Evolutionary conservation across 2,329 filamentous ascomycete genomes (phyloP), one percentile per base, ranked within the genome.

Genomic region (Talaromyces sp.): DNA sequence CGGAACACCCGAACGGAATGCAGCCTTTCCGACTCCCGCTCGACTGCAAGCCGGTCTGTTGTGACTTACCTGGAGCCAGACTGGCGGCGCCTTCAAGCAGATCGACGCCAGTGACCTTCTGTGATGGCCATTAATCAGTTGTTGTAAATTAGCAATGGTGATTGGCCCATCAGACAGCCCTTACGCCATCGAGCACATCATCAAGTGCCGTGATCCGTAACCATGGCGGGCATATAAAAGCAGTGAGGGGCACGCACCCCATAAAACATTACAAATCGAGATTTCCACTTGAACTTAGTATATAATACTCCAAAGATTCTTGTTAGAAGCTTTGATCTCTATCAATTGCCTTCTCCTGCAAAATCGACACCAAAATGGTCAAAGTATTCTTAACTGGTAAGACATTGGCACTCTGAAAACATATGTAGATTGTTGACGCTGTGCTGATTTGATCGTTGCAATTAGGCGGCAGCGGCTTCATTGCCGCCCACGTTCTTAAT

Each of bases 401-500:
- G 71, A 33, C 19, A 63, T 16, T 24, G 14, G 13, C 27, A 13
- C 19, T 48, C 31, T 9, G 22, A 45, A 45, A 6, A 31, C 27
- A 6, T 37, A 37, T 8, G 35, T 16, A 9, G 14, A 16, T 27
- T 14, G 7, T 43, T 39, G 27, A 9, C 35, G 45, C 39, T 8
- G 35, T 14, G 14, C 22, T 39, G 33, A 41, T 33, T 41, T 48
- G 62, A 50, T 41, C 10, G 58, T 41, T 62, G 45, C 58, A n/a
- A 62, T 39, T 61, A 80, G 84, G 87, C 69, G 87, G 85, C 65
- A 85, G 82, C 68, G 87, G 87, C 77, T 89, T 89, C 76, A 88
- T 89, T 68, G 87, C 87, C 66, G 86, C 86, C 45, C 87, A 89
- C 70, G 83, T 86, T n/a, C 78, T 89, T 31, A 85, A 88, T 68